Conservation (phyloP, 2,329 filamentous ascomycete species). For the Trichoderma cornu-damae region DNA sequence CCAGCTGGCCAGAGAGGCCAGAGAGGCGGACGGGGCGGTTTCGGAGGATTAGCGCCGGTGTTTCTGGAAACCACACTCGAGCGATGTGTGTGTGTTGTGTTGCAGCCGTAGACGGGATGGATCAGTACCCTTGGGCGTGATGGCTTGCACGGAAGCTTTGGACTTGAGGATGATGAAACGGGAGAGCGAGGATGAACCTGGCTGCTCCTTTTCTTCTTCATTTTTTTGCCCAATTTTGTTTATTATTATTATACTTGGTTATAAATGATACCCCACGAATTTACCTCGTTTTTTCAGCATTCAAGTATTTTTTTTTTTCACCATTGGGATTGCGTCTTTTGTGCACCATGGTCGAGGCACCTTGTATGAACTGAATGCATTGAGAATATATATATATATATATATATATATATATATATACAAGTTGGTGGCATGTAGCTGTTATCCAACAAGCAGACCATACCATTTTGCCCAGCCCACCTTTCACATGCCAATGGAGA, state of each 20-base stretch:
- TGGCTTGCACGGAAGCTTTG: no score
- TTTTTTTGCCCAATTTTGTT: no score
- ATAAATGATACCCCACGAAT: slow-evolving; percentile 16
- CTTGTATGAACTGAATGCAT: neutral
- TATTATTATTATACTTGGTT: no score
- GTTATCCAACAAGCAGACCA: neutral
- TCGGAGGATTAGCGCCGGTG: neutral
- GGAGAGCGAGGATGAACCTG: no score
- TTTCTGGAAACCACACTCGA: neutral
- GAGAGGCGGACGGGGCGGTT: slow-evolving; percentile 26
- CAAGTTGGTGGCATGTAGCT: neutral
- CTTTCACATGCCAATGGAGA: neutral
- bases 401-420: no score
- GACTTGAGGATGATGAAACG: no score
- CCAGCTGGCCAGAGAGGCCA: slow-evolving; percentile 47
- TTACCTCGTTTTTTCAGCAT: neutral
- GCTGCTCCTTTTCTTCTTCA: no score
- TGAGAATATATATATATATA: no score
- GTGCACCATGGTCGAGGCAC: no score
- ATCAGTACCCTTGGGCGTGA: no score
- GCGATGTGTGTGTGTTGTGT: neutral
- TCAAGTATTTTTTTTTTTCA: neutral
- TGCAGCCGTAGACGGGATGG: neutral
- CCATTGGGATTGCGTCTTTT: neutral
- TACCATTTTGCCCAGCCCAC: neutral